Evolutionary conservation across 2,329 filamentous ascomycete species (phyloP).

Genomic region (Verticillium alfalfae): DNA sequence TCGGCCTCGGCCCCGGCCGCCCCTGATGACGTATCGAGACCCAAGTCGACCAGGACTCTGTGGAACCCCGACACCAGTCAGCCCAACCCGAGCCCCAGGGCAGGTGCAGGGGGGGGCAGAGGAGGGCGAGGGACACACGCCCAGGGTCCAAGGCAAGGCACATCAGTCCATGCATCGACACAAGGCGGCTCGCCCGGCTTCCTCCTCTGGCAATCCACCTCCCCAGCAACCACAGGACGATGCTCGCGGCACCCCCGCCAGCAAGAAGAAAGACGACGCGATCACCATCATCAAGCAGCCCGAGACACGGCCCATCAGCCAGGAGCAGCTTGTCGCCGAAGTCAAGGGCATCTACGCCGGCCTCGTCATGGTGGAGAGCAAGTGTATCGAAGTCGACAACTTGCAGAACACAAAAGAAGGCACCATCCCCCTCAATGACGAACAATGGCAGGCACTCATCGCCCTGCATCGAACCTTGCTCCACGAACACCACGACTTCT

Average conservation of each 20-base stretch:
- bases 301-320: slow-evolving; percentile 63
- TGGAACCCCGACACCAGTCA: background rate
- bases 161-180: background rate
- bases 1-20: background rate
- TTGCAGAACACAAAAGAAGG: slow-evolving; percentile 6
- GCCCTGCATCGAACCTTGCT: slow-evolving; percentile 74
- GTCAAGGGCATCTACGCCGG: slow-evolving; percentile 81
- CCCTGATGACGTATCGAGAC: background rate
- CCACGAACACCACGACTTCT: slow-evolving; percentile 81
- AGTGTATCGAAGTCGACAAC: slow-evolving; percentile 76
- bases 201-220: background rate
- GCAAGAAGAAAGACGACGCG: background rate
- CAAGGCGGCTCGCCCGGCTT: background rate
- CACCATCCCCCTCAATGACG: slow-evolving; percentile 40
- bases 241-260: background rate
- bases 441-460: slow-evolving; percentile 83
- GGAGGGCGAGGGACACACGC: background rate
- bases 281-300: slow-evolving; percentile 37
- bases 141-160: too few species aligned
- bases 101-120: background rate
- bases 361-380: slow-evolving; percentile 78
- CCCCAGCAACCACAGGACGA: background rate
- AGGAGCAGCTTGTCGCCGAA: slow-evolving; percentile 74
- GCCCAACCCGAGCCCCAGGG: background rate
- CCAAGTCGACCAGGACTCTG: background rate